These are phyloP conservation scores for Sclerotinia sclerotiorum DNA, from an alignment of 2,329 filamentous ascomycete genomes.

Conservation along the genomic window DNA sequence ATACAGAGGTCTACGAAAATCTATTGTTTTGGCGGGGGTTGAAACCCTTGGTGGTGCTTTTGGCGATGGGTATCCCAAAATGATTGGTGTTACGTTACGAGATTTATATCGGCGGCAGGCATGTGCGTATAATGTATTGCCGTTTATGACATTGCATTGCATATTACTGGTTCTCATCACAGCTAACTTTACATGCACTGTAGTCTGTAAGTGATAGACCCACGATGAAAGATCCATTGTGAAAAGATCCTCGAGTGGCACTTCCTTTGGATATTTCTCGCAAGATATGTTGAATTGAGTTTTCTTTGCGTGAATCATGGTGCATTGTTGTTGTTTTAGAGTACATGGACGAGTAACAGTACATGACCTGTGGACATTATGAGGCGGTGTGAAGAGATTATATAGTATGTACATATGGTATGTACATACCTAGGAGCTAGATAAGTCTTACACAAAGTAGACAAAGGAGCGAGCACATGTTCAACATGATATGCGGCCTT, in stretches of 20 bases:
- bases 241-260: not conserved
- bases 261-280: not conserved
- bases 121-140: not conserved
- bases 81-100: slow-evolving; percentile 15
- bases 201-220: not conserved
- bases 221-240: not conserved
- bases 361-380: not conserved
- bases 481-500: slow-evolving; percentile 16
- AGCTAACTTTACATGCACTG: not conserved
- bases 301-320: not conserved
- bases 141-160: slow-evolving; percentile 13
- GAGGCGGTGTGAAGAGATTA: slow-evolving; percentile 15
- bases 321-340: not conserved
- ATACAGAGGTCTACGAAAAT: not conserved
- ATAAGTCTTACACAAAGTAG: not conserved
- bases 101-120: slow-evolving; percentile 11
- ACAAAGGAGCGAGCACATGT: slow-evolving; percentile 17
- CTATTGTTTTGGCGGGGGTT: not conserved
- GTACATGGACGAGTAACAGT: not conserved
- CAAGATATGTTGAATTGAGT: not conserved
- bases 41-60: not conserved
- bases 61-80: slow-evolving; percentile 10
- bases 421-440: no score
- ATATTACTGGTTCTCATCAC: slow-evolving; percentile 11
- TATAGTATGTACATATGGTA: not conserved